Conservation (phyloP, 2,329 filamentous ascomycete genomes). For the Ampelomyces quisqualis region DNA sequence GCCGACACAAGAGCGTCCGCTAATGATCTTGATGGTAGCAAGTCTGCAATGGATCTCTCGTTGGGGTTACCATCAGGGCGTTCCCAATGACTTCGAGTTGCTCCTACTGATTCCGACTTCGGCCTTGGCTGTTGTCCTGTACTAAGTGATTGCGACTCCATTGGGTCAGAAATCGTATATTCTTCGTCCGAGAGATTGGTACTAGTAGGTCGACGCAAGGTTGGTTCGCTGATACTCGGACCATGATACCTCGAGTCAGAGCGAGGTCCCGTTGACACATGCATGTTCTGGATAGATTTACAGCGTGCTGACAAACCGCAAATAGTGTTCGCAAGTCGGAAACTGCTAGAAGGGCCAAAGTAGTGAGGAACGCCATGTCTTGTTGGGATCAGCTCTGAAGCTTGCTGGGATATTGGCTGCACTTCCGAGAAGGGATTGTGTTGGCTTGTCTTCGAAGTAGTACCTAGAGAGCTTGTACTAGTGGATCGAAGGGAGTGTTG, state of each 20-base stretch:
- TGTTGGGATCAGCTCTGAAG: slow-evolving; percentile 21
- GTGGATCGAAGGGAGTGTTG: slow-evolving; percentile 10
- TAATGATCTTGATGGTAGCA: slow-evolving; percentile 40
- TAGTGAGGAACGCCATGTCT: slow-evolving; percentile 26
- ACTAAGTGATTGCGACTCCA: slow-evolving; percentile 3
- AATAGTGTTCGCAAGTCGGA: slow-evolving; percentile 27
- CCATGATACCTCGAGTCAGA: slow-evolving; percentile 4
- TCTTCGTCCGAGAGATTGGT: slow-evolving; percentile 24
- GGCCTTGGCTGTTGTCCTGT: slow-evolving; percentile 2
- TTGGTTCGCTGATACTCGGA: slow-evolving; percentile 1
- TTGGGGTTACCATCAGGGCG: slow-evolving; percentile 1
- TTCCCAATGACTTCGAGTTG: slow-evolving; percentile 18
- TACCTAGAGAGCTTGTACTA: slow-evolving; percentile 8
- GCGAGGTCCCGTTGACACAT: slow-evolving; percentile 8
- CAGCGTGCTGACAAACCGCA: slow-evolving; percentile 23
- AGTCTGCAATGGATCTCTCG: slow-evolving; percentile 19
- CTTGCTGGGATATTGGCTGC: slow-evolving; percentile 11
- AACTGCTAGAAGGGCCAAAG: slow-evolving; percentile 32
- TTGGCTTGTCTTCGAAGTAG: slow-evolving; percentile 12
- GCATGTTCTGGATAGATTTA: slow-evolving; percentile 17
- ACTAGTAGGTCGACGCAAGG: slow-evolving; percentile 12
- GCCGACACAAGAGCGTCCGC: slow-evolving; percentile 44
- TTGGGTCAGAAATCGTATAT: slow-evolving; percentile 10
- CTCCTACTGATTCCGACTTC: no score
- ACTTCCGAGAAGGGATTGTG: slow-evolving; percentile 19